These are phyloP conservation scores for Fusarium mangiferae DNA, from an alignment of 2,329 filamentous ascomycete genomes.

Conservation along the genomic window DNA sequence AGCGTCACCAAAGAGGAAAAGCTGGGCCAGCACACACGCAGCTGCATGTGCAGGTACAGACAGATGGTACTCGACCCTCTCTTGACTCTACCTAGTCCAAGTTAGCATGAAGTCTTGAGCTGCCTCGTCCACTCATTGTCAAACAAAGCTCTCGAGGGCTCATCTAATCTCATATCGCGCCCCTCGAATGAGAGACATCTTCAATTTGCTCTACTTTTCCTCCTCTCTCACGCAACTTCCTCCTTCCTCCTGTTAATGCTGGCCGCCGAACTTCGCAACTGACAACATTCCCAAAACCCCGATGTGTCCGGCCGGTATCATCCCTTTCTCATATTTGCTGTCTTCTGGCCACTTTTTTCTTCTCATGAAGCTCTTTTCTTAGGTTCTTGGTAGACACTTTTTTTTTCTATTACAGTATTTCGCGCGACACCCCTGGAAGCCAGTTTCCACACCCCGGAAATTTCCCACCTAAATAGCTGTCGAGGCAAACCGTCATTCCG, in stretches of 20 bases:
- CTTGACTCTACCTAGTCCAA: not conserved
- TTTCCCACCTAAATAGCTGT: slow-evolving; percentile 35
- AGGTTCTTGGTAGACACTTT: slow-evolving; percentile 30
- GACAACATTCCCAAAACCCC: slow-evolving; percentile 27
- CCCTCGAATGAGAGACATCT: slow-evolving; percentile 26
- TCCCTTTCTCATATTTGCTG: slow-evolving; percentile 32
- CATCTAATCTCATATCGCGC: slow-evolving; percentile 32
- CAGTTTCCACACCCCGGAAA: slow-evolving; percentile 40
- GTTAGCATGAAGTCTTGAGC: slow-evolving; percentile 18
- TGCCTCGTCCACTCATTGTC: slow-evolving; percentile 27
- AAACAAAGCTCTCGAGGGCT: slow-evolving; percentile 25
- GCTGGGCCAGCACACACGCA: slow-evolving; percentile 15
- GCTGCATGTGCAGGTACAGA: slow-evolving; percentile 7
- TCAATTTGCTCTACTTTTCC: slow-evolving; percentile 20
- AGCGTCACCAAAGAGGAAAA: slow-evolving; percentile 10
- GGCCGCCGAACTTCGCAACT: slow-evolving; percentile 19
- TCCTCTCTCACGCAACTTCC: slow-evolving; percentile 14
- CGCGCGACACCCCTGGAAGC: slow-evolving; percentile 39
- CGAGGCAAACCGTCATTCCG: slow-evolving; percentile 37
- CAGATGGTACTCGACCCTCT: not conserved
- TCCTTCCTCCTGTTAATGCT: slow-evolving; percentile 19
- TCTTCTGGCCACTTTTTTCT: slow-evolving; percentile 41
- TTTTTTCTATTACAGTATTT: slow-evolving; percentile 17
- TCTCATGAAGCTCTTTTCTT: slow-evolving; percentile 44
- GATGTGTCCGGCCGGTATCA: slow-evolving; percentile 49